Evolutionary conservation across 768 basidiomycete species (phyloP).

Genomic region (Gloeostereum incarnatum): DNA sequence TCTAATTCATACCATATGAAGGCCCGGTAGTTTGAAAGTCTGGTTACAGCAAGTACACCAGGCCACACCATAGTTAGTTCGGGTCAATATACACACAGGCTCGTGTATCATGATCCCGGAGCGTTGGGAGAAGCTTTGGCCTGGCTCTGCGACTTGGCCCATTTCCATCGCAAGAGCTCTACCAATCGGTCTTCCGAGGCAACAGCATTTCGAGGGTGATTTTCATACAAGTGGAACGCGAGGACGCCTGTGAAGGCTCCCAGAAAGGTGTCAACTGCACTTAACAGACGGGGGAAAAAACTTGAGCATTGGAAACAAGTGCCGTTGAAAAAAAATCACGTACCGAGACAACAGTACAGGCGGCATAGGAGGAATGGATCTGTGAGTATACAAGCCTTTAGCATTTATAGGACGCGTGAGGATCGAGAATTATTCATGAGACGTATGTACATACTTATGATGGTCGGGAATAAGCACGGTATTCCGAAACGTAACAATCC

Average conservation of each 20-base stretch:
- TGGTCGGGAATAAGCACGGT: background rate
- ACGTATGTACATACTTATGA: background rate
- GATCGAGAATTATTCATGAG: background rate
- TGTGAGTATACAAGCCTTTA: background rate
- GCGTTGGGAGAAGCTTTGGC: too few relatives aligned
- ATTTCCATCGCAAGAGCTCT: slow-evolving; percentile 60
- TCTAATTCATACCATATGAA: too few relatives aligned
- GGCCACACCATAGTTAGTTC: too few relatives aligned
- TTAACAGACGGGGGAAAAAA: too few relatives aligned
- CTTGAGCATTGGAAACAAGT: slow-evolving; percentile 6
- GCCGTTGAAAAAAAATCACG: slow-evolving; percentile 7
- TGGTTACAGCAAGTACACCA: too few relatives aligned
- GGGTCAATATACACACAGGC: too few relatives aligned
- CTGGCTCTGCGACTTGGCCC: slow-evolving; percentile 40
- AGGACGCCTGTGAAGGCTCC: slow-evolving; percentile 72
- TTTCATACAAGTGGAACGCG: slow-evolving; percentile 77
- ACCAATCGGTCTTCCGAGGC: slow-evolving; percentile 44
- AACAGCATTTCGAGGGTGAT: slow-evolving; percentile 63
- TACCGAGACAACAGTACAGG: slow-evolving; percentile 47
- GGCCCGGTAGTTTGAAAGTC: too few relatives aligned
- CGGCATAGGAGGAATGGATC: slow-evolving; percentile 25
- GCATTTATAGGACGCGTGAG: background rate
- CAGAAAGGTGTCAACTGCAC: slow-evolving; percentile 60
- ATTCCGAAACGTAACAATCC: too few relatives aligned
- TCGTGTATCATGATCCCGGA: too few relatives aligned